Conservation (phyloP, 202 grass and related monocot species). For the Eragrostis tef region DNA sequence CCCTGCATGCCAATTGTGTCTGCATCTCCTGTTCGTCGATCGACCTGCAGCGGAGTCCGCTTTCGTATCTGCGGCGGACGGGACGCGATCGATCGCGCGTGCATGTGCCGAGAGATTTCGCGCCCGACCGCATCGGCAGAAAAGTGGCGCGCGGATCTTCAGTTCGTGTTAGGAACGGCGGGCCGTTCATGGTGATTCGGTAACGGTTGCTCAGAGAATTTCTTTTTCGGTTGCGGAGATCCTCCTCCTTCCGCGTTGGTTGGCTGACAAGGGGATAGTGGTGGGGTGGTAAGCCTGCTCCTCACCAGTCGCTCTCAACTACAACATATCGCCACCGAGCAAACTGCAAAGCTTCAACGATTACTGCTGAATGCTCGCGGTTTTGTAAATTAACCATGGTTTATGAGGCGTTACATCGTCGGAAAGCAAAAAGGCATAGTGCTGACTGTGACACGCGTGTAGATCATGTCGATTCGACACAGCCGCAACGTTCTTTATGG, state of each 20-base stretch:
- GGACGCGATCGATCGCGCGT: background rate
- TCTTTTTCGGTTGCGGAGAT: background rate
- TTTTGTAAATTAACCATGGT: no score
- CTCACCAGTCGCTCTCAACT: conserved; percentile 7
- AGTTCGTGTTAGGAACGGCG: background rate
- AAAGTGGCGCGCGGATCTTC: background rate
- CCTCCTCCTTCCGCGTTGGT: background rate
- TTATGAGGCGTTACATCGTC: background rate
- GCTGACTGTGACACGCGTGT: background rate
- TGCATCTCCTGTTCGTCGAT: no score
- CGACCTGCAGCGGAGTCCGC: background rate
- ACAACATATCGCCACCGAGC: background rate
- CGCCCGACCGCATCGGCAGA: background rate
- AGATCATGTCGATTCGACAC: no score
- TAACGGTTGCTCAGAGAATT: no score
- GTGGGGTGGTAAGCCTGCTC: background rate
- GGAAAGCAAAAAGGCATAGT: background rate
- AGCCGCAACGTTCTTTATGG: no score
- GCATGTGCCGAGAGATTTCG: background rate
- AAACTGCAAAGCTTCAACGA: background rate
- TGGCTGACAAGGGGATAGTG: background rate
- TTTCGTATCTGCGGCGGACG: background rate
- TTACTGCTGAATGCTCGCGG: no score
- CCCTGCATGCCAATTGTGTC: no score
- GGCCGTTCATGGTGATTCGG: background rate